Evolutionary conservation across 768 basidiomycete species (phyloP).

Genomic region (Leccinum barrowsii): DNA sequence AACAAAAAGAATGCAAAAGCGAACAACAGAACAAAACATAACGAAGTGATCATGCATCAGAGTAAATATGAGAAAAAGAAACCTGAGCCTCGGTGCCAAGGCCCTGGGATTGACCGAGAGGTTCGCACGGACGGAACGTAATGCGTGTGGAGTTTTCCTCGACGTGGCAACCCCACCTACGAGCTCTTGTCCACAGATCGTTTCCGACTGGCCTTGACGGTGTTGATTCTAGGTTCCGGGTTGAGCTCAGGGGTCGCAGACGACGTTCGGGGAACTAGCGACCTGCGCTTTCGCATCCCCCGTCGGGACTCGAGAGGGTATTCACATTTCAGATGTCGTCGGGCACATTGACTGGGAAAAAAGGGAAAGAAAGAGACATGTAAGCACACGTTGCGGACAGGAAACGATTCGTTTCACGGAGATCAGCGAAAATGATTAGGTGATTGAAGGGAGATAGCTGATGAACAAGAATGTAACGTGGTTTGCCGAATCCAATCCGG

Average conservation of each 20-base stretch:
- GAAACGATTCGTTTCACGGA: slow-evolving; percentile 17
- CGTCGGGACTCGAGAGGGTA: slow-evolving; percentile 69
- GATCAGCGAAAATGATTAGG: slow-evolving; percentile 25
- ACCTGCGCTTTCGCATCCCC: slow-evolving; percentile 52
- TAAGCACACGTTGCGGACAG: slow-evolving; percentile 17
- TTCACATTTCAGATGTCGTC: slow-evolving; percentile 65
- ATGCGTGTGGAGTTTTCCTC: neutral
- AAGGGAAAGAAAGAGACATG: slow-evolving; percentile 19
- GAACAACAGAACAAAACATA: slow-evolving; percentile 21
- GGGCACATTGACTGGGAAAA: slow-evolving; percentile 61
- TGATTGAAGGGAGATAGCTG: slow-evolving; percentile 21
- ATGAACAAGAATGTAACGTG: neutral
- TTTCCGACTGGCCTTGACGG: slow-evolving; percentile 26
- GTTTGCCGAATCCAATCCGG: slow-evolving; percentile 12
- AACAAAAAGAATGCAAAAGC: slow-evolving; percentile 10
- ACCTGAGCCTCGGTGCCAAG: slow-evolving; percentile 2
- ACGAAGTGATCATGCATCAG: slow-evolving; percentile 13
- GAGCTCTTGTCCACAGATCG: slow-evolving; percentile 27
- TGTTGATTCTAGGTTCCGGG: slow-evolving; percentile 21
- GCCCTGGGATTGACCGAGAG: neutral
- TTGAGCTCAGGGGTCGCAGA: slow-evolving; percentile 27
- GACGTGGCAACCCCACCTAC: slow-evolving; percentile 9
- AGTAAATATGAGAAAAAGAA: slow-evolving; percentile 5
- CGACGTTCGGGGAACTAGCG: slow-evolving; percentile 31
- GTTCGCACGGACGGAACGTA: slow-evolving; percentile 11